phyloP scores from a whole-genome alignment of 495 filamentous ascomycete genomes.

The Xylaria cubensis region DNA sequence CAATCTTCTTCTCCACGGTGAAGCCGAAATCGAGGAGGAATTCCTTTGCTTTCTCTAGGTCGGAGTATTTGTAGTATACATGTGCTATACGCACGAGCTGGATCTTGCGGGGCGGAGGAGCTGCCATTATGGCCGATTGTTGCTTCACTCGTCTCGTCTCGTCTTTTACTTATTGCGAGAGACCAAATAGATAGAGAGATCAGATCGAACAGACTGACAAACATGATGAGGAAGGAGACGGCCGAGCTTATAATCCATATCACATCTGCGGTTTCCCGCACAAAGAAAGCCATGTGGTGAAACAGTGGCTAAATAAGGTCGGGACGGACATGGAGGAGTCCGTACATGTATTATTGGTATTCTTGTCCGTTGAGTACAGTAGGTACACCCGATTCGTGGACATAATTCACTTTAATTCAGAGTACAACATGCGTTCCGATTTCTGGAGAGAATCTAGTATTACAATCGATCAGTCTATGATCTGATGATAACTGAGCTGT shows the following conservation, averaged over 20 bases:
- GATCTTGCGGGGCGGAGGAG: constrained; percentile 46
- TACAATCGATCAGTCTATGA: not conserved
- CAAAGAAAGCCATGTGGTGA: not conserved
- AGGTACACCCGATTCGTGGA: not conserved
- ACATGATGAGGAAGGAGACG: not conserved
- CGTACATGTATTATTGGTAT: not conserved
- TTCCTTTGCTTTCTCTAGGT: constrained; percentile 53
- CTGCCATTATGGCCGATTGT: constrained; percentile 31
- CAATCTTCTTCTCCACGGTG: constrained; percentile 48
- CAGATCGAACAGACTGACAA: too few relatives aligned
- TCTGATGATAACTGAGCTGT: not conserved
- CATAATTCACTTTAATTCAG: not conserved
- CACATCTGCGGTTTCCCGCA: too few relatives aligned
- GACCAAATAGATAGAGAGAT: too few relatives aligned
- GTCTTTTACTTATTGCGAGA: constrained; percentile 1
- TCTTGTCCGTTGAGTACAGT: not conserved
- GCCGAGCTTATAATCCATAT: not conserved
- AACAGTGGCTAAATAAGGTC: constrained; percentile 24
- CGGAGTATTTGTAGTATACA: constrained; percentile 62
- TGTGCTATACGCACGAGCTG: constrained; percentile 61
- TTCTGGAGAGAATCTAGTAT: not conserved
- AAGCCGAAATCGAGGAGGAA: constrained; percentile 68
- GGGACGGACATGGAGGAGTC: constrained; percentile 40
- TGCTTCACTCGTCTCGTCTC: constrained; percentile 6
- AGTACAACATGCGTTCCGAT: not conserved